Percentiles rank a stretch among this genome's conserved stretches.
Conservation (phyloP, 2,329 filamentous ascomycete genomes). For the Arthrobotrys sphaeroides region DNA sequence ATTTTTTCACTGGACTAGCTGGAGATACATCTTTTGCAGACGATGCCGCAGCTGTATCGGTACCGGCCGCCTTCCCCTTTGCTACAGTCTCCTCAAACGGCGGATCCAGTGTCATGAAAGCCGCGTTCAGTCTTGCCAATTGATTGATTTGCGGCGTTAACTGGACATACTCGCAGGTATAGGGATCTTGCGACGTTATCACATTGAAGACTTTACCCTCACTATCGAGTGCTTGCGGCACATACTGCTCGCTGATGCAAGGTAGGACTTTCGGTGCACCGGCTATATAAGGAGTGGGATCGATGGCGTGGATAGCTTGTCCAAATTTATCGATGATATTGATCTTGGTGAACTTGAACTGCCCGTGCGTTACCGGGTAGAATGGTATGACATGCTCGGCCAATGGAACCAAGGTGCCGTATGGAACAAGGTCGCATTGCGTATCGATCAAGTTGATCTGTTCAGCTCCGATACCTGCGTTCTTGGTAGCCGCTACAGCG, state of each 20-base stretch:
- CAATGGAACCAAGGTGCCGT: no score
- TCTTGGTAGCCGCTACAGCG: no score
- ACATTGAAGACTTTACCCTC: conserved; percentile 56
- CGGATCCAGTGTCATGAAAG: conserved; percentile 59
- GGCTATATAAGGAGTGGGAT: conserved; percentile 38
- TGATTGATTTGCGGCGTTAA: conserved; percentile 63
- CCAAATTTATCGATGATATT: conserved; percentile 67
- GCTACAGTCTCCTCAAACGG: no score
- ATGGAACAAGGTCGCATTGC: conserved; percentile 61
- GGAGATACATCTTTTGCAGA: no score
- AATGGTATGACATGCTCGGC: no score
- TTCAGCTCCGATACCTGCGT: no score
- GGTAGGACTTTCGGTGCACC: conserved; percentile 59
- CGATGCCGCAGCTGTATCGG: no score
- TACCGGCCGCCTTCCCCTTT: neutral
- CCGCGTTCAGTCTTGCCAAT: conserved; percentile 60
- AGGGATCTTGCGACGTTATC: conserved; percentile 16
- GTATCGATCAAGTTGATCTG: conserved; percentile 57
- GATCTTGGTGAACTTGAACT: conserved; percentile 64
- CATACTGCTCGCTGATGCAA: conserved; percentile 60
- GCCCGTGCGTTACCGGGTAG: conserved; percentile 64
- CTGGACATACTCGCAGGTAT: conserved; percentile 61
- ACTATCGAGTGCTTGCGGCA: conserved; percentile 55
- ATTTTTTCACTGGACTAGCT: no score
- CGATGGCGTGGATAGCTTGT: conserved; percentile 61